Percentiles rank a stretch among this genome's conserved stretches.
Evolutionary conservation across 2,329 filamentous ascomycete species (phyloP).

Genomic region (Diaporthe velutina): DNA sequence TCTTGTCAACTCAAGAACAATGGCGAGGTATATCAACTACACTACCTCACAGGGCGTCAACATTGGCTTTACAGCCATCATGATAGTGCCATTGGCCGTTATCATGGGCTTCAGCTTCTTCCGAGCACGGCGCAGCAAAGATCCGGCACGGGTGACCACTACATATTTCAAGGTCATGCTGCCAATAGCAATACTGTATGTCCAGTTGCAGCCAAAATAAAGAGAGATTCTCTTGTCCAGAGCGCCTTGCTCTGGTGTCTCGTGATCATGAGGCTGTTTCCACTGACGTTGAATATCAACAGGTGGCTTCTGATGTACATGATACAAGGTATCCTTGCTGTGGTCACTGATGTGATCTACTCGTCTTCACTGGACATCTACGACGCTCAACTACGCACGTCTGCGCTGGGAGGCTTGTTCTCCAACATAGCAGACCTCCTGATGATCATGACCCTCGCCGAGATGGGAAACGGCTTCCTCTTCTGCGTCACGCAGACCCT

Average conservation of each 20-base stretch:
- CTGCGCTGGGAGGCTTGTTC: conserved; percentile 6
- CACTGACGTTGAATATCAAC: background rate
- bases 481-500: conserved; percentile 34
- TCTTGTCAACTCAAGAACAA: background rate
- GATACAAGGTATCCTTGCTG: background rate
- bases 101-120: background rate
- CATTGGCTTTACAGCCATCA: background rate
- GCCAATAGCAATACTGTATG: background rate
- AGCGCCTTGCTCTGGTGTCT: no score
- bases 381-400: background rate
- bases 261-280: no score
- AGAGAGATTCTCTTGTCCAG: background rate
- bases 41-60: background rate
- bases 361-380: no score
- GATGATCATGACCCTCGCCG: conserved; percentile 43
- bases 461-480: conserved; percentile 44
- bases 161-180: conserved; percentile 18
- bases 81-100: background rate
- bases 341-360: no score
- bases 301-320: background rate
- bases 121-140: conserved; percentile 6
- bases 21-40: background rate
- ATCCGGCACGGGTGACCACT: background rate
- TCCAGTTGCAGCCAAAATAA: background rate
- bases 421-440: conserved; percentile 38